phyloP scores from a whole-genome alignment of 306 rosid species.

The Quercus alba region DNA sequence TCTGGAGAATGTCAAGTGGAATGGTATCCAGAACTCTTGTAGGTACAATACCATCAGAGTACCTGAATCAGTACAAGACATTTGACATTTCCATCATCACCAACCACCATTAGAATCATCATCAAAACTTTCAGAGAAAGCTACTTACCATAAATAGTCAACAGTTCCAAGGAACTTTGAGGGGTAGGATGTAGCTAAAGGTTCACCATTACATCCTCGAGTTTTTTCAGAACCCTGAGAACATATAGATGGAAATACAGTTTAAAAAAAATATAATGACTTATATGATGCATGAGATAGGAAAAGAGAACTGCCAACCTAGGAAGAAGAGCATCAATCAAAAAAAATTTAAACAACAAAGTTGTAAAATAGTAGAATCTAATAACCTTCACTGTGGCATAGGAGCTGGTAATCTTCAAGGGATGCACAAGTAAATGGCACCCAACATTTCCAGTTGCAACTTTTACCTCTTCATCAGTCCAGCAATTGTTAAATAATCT shows the following conservation, averaged over 20 bases:
- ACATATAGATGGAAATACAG: conserved; percentile 10
- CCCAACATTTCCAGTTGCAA: too few relatives aligned
- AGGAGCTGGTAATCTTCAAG: conserved; percentile 70
- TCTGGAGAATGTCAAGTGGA: too few relatives aligned
- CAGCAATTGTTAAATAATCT: too few relatives aligned
- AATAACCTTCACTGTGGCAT: conserved; percentile 60
- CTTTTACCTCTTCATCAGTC: too few relatives aligned
- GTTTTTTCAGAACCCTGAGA: conserved; percentile 61
- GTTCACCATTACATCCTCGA: conserved; percentile 69
- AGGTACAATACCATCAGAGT: too few relatives aligned
- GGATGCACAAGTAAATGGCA: too few relatives aligned
- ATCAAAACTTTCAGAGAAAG: conserved; percentile 3
- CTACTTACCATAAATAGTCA: conserved; percentile 81
- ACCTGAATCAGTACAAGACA: conserved; percentile 44
- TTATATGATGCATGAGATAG: not conserved
- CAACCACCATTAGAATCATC: conserved; percentile 11
- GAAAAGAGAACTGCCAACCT: not conserved
- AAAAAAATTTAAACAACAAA: not conserved
- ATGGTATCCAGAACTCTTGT: too few relatives aligned
- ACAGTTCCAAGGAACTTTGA: conserved; percentile 88
- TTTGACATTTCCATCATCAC: conserved; percentile 4
- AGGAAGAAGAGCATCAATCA: not conserved
- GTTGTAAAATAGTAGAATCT: conserved; percentile 14
- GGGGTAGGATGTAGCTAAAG: conserved; percentile 84
- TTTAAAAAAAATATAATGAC: not conserved